phyloP scores from a whole-genome alignment of 257 asterid species.

The Prunella vulgaris region DNA sequence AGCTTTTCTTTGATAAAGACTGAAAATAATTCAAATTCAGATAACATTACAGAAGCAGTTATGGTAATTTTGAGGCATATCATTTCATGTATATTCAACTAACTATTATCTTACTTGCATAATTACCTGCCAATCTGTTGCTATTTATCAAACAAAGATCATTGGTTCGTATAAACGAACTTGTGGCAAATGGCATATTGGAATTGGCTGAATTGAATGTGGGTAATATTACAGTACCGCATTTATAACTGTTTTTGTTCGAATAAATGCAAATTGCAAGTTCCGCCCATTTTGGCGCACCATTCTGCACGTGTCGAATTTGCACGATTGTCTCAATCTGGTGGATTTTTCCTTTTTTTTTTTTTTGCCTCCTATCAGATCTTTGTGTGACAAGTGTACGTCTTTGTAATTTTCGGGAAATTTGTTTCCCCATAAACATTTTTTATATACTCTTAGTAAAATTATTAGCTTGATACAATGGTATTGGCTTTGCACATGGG shows the following conservation, averaged over 20 bases:
- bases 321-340: background rate
- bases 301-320: conserved; percentile 1
- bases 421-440: background rate
- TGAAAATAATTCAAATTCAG: background rate
- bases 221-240: background rate
- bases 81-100: background rate
- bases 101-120: conserved; percentile 7
- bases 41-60: background rate
- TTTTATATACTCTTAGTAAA: background rate
- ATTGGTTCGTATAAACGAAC: background rate
- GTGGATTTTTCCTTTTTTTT: background rate
- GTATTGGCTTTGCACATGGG: background rate
- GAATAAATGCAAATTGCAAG: background rate
- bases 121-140: conserved; percentile 1
- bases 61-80: background rate
- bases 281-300: background rate
- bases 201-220: background rate
- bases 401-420: background rate
- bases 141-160: conserved; percentile 1
- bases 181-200: background rate
- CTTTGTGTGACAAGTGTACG: background rate
- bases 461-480: background rate
- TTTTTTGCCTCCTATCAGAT: background rate
- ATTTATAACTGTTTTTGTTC: background rate
- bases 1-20: background rate